Base-by-base conservation (phyloP, 2,329 filamentous ascomycete species). In the Diplodia scrobiculata region DNA sequence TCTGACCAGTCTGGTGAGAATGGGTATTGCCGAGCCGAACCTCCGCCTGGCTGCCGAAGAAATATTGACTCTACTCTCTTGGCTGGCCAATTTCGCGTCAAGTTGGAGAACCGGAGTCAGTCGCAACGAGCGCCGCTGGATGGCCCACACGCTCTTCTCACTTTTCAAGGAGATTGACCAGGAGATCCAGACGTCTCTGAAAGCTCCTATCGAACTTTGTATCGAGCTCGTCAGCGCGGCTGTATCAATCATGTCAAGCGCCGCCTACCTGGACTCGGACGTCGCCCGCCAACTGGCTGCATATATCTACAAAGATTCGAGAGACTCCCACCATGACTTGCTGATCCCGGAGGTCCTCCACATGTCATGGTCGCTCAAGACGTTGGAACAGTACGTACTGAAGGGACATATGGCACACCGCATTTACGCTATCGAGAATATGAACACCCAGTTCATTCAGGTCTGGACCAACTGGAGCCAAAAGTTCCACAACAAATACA, bases 351-450 rank as follows among this genome's bases (percentile, higher is more conserved):
- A 85, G 9, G 80, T 87, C 0, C 80, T 90, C 17, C 78, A 82
- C 1, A 81, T 83, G 63, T 83, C 87, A 65, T 96, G 91, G 89
- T 88, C 87, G 60, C 87, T 97, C 71, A 81, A 82, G 51, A 80
- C 89, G 1, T 80, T 91, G 62, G 87, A 86, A 71, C 89, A 86
- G 70, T 87, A 94, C 70, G 88, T 97, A 63, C 87, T 85, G 72
- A 94, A 91, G 66, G 89, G 91, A 41, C 91, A 94, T 72, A 97
- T 98, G 92, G 91, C 96, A 73, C 82, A 97, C 45, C 89, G 94
- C 45, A 90, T 96, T 13, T 84, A 87, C 74, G 92, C 91, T 21
- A 88, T 94, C 59, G 85, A 87, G n/a, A 82, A 81, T 21, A 89
- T 97, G 85, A 90, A 91, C 69, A 74, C 73, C 9, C 87, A 91